Conservation (phyloP, 2,329 filamentous ascomycete genomes). For the Pyrenochaeta sp. region DNA sequence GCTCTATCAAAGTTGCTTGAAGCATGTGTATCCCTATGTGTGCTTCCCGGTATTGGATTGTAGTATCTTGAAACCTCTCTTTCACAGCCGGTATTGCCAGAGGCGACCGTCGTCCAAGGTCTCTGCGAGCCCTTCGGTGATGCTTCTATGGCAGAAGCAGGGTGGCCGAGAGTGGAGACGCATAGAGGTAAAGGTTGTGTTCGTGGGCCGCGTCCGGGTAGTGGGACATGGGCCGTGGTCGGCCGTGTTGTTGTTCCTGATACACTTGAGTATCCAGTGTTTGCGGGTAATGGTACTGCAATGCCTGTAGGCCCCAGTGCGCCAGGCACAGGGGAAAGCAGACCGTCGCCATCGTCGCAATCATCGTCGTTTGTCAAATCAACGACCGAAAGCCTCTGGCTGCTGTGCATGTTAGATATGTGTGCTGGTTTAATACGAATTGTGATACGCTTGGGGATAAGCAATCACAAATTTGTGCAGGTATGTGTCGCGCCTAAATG, state of each 20-base stretch:
- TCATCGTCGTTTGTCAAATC: conserved; percentile 32
- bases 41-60: neutral
- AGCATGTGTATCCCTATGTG: neutral
- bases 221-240: conserved; percentile 1
- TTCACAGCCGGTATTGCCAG: neutral
- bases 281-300: conserved; percentile 7
- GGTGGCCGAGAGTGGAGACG: neutral
- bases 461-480: too few species aligned
- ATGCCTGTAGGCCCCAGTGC: neutral
- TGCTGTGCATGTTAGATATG: conserved; percentile 26
- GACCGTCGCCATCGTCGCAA: conserved; percentile 10
- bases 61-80: neutral
- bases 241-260: neutral
- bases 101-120: neutral
- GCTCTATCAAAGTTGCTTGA: conserved; percentile 1
- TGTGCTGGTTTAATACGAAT: neutral
- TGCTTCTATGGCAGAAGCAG: neutral
- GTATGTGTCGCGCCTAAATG: too few species aligned
- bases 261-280: neutral
- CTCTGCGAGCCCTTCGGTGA: neutral
- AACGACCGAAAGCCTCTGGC: conserved; percentile 21
- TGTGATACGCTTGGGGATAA: neutral
- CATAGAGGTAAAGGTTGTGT: neutral
- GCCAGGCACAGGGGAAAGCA: neutral
- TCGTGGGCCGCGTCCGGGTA: neutral